Evolutionary conservation across 495 filamentous ascomycete genomes (phyloP).

Genomic region (Xylaria intraflava): DNA sequence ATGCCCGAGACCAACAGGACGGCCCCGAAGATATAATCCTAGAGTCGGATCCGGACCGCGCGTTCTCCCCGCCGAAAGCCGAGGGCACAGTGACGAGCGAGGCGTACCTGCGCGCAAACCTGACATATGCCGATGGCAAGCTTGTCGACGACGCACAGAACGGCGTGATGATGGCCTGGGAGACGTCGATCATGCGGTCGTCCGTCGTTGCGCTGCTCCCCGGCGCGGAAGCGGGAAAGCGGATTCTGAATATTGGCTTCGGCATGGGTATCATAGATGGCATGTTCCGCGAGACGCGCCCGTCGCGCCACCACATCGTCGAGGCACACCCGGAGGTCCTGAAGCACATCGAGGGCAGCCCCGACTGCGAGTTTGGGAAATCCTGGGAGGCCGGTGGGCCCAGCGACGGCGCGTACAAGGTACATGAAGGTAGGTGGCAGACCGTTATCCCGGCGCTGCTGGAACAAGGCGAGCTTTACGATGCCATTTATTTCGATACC

Average conservation of each 20-base stretch:
- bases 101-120: slow-evolving; percentile 67
- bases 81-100: slow-evolving; percentile 51
- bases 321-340: slow-evolving; percentile 87
- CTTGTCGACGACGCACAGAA: slow-evolving; percentile 77
- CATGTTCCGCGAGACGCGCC: slow-evolving; percentile 67
- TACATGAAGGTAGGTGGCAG: slow-evolving; percentile 68
- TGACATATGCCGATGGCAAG: slow-evolving; percentile 66
- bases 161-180: slow-evolving; percentile 97
- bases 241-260: slow-evolving; percentile 86
- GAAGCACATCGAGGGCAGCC: slow-evolving; percentile 47
- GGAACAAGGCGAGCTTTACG: slow-evolving; percentile 63
- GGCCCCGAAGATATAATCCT: slow-evolving; percentile 19
- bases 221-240: slow-evolving; percentile 44
- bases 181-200: slow-evolving; percentile 78
- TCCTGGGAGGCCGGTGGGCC: slow-evolving; percentile 38
- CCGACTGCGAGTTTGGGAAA: slow-evolving; percentile 39
- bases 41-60: slow-evolving; percentile 28
- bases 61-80: slow-evolving; percentile 29
- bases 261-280: slow-evolving; percentile 93
- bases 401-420: slow-evolving; percentile 35
- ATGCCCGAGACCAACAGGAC: neutral
- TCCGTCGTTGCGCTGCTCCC: slow-evolving; percentile 51
- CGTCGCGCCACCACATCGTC: slow-evolving; percentile 73
- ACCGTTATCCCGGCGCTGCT: slow-evolving; percentile 68
- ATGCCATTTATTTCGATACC: slow-evolving; percentile 96